Evolutionary conservation across 2,329 filamentous ascomycete species (phyloP), one percentile per base, ranked within the genome.

Genomic region (Aureobasidium sp.): DNA sequence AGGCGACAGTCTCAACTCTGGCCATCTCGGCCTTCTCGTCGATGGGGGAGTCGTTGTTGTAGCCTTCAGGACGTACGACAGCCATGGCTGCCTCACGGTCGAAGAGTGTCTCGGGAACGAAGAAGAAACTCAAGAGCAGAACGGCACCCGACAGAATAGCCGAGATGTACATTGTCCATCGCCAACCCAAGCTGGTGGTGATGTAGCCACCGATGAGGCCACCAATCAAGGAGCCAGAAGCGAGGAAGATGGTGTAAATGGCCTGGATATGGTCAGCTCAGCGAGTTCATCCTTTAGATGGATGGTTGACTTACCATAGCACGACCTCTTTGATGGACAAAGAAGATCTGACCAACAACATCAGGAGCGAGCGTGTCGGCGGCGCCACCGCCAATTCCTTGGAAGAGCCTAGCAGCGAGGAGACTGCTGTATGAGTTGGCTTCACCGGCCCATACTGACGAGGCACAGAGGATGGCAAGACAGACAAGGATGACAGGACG

Each of bases 161-260:
- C 44, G 74, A 73, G 47, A 74, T 72, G 74, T 74, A 78, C 65
- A 76, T 74, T 13, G 76, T 67, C 68, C 75, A 78, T 5, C 60
- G 39, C 6, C 75, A 70, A 8, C 74, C 73, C 34, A 70, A 63
- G 34, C 55, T 34, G 9, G 65, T 69, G 11, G 72, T 72, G 48
- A 79, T 77, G 64, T 78, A 77, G 21, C 75, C 72, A 14, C 76
- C 76, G 13, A 68, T 66, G 3, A 77, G 67, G 3, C 74, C 73
- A 5, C 74, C 75, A 10, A 76, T 63, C 42, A 74, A 67, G 2
- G 74, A 73, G 1, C 76, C 76, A 3, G 67, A 58, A 5, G 71
- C 64, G 3, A 78, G 67, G 61, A 74, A 74, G 30, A 76, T 69
- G 9, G 75, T 77, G 62, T 77, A 76, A 32, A 78, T 68, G 3